Evolutionary conservation across 2,329 filamentous ascomycete species (phyloP), one percentile per base, ranked within the genome.

Genomic region (Trichoderma simmonsii): DNA sequence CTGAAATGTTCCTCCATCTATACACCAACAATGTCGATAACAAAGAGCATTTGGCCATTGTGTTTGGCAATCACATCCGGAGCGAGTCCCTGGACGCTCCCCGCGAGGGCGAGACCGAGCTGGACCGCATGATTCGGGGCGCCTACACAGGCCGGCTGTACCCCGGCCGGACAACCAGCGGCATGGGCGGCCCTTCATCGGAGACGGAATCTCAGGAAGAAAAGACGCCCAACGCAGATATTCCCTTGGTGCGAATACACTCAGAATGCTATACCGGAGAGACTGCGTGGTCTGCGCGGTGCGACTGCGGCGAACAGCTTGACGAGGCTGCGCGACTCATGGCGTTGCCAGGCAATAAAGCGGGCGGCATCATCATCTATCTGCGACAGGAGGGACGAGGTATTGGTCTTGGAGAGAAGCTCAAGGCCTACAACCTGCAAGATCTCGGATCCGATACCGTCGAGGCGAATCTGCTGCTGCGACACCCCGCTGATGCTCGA

Each of bases 261-360:
- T 97, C 93, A 3, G 96, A 99, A 82, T 99, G 96, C 83, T 99
- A 99, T 82, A 99, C 96, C 0, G 96, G 96, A 72, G 96, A 99
- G 85, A 99, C 96, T 1, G 96, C 97, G 1, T 98, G 96, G 96
- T 98, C 95, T 8, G 95, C 96, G 43, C 91, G 96, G 32, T 99
- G 96, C 83, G 96, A 99, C 83, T 99, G 96, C 81, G 96, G 96
- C 71, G 96, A 99, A 83, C 96, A 99, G 81, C 87, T 99, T 2
- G 96, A 99, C 81, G 96, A 99, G 84, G 96, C 96, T 1, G 96
- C 95, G 1, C 89, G 96, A 30, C 85, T 99, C 2, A 99, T 99
- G 96, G 92, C 92, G 18, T 84, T 94, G 32, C 91, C 90, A 11
- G 80, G 83, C 73, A 85, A 86, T 76, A 80, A 85, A 68, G 88